Evolutionary conservation across 1,284 basidiomycete species (phyloP), one percentile per base, ranked within the genome.

Genomic region (Ustilago shanxiensis): DNA sequence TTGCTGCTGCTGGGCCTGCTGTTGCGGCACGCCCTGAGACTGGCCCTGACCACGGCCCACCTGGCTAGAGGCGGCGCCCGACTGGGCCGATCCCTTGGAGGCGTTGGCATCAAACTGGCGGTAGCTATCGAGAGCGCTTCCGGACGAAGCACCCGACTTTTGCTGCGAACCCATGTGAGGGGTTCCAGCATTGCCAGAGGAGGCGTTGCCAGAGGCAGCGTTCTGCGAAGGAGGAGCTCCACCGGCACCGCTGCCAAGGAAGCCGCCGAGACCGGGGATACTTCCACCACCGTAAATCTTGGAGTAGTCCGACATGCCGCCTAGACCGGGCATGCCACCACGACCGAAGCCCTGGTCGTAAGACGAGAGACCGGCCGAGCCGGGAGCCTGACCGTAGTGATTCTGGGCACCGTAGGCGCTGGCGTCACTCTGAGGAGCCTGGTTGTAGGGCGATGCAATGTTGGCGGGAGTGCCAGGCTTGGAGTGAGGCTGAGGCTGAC

Each of bases 311-410:
- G 73, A 74, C 39, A 64, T 52, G 52, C 70, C 77, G 47, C 69
- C 76, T n/a, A 75, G 72, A 28, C 72, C 74, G 53, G 72, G 68
- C 59, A 77, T 69, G 45, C 71, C 66, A 53, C 68, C 71, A 55
- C 77, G 79, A 18, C 76, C 74, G 58, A 83, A 84, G 66, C 80
- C 81, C 62, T 85, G 82, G 55, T 82, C 83, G 76, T 84, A 82
- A 50, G 79, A 73, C 45, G 66, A 69, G 22, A 71, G 63, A 3
- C 57, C 68, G 24, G 39, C 72, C 14, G 72, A 69, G 61, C 73
- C 66, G 31, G 79, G 74, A 9, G 72, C 67, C 60, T 78, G 75
- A 41, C 75, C 76, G 70, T 80, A 81, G 60, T 79, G 80, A 69
- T 51, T 77, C 57, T 81, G 81, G 16, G 77, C 79, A 54, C 81